Evolutionary conservation across 768 basidiomycete genomes (phyloP).

Genomic region (Lactarius indigo): DNA sequence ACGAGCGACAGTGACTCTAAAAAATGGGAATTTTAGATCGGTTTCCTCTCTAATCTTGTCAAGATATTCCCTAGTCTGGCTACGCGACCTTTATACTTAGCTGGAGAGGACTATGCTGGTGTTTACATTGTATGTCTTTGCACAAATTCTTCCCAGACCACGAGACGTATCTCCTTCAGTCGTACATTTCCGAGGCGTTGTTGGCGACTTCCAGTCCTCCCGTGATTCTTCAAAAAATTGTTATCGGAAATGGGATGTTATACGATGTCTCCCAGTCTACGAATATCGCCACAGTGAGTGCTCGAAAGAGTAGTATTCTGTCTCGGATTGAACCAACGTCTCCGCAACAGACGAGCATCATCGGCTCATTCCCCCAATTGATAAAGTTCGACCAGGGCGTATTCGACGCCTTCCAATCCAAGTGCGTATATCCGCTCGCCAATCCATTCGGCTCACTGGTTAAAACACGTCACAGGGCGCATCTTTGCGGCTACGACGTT

Average conservation of each 20-base stretch:
- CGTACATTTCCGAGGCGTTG: slow-evolving; percentile 72
- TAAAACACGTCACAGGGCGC: slow-evolving; percentile 37
- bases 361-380: slow-evolving; percentile 73
- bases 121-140: slow-evolving; percentile 54
- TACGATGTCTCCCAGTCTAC: slow-evolving; percentile 49
- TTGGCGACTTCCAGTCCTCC: slow-evolving; percentile 62
- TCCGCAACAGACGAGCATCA: slow-evolving; percentile 43
- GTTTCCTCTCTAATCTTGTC: slow-evolving; percentile 66
- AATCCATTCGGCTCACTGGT: background rate
- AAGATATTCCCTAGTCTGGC: slow-evolving; percentile 70
- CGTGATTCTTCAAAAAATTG: slow-evolving; percentile 62
- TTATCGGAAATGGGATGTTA: slow-evolving; percentile 67
- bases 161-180: slow-evolving; percentile 37
- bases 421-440: slow-evolving; percentile 41
- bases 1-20: background rate
- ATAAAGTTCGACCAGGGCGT: slow-evolving; percentile 68
- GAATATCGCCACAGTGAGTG: slow-evolving; percentile 45
- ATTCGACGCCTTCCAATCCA: slow-evolving; percentile 63
- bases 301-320: background rate
- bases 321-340: background rate
- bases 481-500: slow-evolving; percentile 62
- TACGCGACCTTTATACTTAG: slow-evolving; percentile 61
- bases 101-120: slow-evolving; percentile 76
- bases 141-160: background rate
- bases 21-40: slow-evolving; percentile 45